Percentiles rank a stretch among this genome's conserved stretches.
phyloP scores from a whole-genome alignment of 352 stramenopile genomes.

The Pythium pyrilobum region DNA sequence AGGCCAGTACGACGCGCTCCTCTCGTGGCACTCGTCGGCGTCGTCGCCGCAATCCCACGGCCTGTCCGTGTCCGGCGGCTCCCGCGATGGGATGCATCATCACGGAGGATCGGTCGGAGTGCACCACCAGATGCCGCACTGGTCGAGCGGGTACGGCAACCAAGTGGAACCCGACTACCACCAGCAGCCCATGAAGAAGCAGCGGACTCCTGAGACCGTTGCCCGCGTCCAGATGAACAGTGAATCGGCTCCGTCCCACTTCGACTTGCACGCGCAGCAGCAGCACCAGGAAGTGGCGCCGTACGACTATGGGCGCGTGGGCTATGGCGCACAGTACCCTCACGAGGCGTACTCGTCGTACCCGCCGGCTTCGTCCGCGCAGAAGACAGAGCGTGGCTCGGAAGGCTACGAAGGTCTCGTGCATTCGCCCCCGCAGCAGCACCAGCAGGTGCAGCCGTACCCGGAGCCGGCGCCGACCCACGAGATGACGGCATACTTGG shows the following conservation, averaged over 20 bases:
- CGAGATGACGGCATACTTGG: conserved; percentile 7
- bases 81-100: background rate
- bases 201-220: conserved; percentile 22
- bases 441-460: conserved; percentile 19
- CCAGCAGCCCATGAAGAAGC: conserved; percentile 19
- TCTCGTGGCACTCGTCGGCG: conserved; percentile 50
- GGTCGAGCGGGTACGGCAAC: conserved; percentile 12
- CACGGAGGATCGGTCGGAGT: background rate
- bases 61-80: conserved; percentile 14
- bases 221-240: conserved; percentile 17
- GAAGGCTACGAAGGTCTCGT: background rate
- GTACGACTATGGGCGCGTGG: conserved; percentile 12
- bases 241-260: background rate
- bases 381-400: background rate
- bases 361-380: background rate
- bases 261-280: conserved; percentile 13
- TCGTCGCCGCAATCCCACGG: conserved; percentile 23
- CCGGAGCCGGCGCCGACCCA: conserved; percentile 13
- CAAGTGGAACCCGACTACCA: conserved; percentile 3
- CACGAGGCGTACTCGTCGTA: conserved; percentile 12
- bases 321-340: conserved; percentile 13
- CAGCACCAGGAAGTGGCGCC: background rate
- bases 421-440: conserved; percentile 9
- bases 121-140: conserved; percentile 3
- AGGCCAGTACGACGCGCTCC: conserved; percentile 66